Evolutionary conservation across 2,329 filamentous ascomycete genomes (phyloP), one percentile per base, ranked within the genome.

Genomic region (Xylaria sp.): DNA sequence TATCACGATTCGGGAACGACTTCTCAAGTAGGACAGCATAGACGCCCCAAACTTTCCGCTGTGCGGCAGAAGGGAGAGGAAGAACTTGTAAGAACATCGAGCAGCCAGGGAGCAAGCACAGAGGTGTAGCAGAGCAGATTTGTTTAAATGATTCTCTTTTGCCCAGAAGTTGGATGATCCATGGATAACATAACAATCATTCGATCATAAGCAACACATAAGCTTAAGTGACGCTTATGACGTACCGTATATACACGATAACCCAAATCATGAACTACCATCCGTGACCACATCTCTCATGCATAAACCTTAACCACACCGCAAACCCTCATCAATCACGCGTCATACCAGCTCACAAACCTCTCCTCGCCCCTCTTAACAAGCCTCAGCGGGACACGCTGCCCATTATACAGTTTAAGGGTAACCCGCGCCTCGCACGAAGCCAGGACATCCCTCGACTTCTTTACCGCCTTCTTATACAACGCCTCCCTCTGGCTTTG

Each of bases 291-390:
- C 32, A 45, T 42, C 51, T 27, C 36, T 19, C 36, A 58, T 58
- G 55, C 39, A 42, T 9, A 17, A 36, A 19, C 14, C 30, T 9
- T 8, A 21, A 47, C 30, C 32, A n/a, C 17, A 19, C 45, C n/a
- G 19, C 9, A 30, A 30, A 34, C 2, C 11, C 12, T 36, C 17
- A 24, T n/a, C 39, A 12, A 24, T 71, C 56, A 72, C 61, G 21
- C 47, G 11, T 73, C 72, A 47, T 63, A 42, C 71, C 67, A 79
- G 48, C 77, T 76, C 39, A 87, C 80, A 78, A 94, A 93, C 73
- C 85, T 85, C 84, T 94, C 92, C 72, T 86, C 80, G 0, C 92
- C 92, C 70, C 90, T 87, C 81, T 81, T 88, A 5, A 92, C 90
- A 69, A 94, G 80, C 70, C 91, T 81, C 54, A 94, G 81, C 0